A percentile compares a stretch with the other conserved stretches of the same genome.
Evolutionary conservation across 176 grass and related monocot genomes (phyloP).

Genomic region (Aegilops bicornis): DNA sequence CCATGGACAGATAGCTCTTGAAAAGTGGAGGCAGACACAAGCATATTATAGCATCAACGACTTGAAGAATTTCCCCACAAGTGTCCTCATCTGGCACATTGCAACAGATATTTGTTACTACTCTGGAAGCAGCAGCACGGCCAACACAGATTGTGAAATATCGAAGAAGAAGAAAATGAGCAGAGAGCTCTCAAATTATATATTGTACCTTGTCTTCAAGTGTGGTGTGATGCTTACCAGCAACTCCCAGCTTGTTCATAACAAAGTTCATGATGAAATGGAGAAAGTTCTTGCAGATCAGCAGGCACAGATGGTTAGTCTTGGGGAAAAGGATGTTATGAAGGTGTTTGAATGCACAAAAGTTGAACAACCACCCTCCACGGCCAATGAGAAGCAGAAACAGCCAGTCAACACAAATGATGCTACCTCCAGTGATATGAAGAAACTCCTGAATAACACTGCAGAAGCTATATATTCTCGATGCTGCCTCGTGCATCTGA

Average conservation of each 20-base stretch:
- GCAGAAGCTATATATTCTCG: not conserved
- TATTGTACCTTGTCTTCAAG: conserved; percentile 3
- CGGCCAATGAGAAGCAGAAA: not conserved
- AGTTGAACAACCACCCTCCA: not conserved
- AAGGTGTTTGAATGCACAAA: not conserved
- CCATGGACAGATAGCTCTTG: not conserved
- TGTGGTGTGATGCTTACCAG: not conserved
- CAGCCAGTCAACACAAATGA: not conserved
- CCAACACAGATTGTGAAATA: not conserved
- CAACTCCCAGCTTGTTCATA: not conserved
- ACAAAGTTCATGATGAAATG: not conserved
- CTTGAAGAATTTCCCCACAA: not conserved
- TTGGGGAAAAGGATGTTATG: not conserved
- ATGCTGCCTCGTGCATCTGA: not conserved
- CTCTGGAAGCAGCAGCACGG: not conserved
- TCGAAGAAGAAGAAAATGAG: not conserved
- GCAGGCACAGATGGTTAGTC: not conserved
- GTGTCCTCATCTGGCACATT: not conserved
- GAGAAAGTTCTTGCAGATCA: rapidly evolving
- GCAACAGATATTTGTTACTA: conserved; percentile 6
- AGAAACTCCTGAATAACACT: rapidly evolving
- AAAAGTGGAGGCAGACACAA: not conserved
- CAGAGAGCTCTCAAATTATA: not conserved
- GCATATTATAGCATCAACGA: not conserved
- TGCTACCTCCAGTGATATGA: not conserved